Evolutionary conservation across 1,284 basidiomycete species (phyloP).

Genomic region (Microstroma glucosiphilum): DNA sequence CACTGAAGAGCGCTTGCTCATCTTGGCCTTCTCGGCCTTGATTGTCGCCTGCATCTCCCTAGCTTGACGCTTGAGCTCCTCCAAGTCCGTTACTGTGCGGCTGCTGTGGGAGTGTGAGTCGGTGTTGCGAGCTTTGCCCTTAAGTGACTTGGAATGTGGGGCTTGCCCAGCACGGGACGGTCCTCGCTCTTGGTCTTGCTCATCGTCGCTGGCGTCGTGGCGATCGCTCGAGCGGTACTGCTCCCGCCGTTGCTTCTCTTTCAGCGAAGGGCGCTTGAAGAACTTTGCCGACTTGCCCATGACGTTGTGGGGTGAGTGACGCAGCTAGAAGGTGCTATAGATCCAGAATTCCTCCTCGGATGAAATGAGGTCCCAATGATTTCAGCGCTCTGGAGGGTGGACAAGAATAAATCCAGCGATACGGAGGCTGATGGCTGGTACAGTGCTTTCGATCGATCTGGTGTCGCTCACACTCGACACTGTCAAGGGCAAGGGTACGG

Average conservation of each 20-base stretch:
- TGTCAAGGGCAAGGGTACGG: too few relatives aligned
- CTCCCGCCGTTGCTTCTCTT: constrained; percentile 23
- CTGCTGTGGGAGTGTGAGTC: neutral
- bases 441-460: too few relatives aligned
- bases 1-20: neutral
- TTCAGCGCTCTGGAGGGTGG: too few relatives aligned
- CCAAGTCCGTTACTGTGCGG: constrained; percentile 17
- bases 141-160: constrained; percentile 3
- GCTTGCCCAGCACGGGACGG: constrained; percentile 11
- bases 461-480: too few relatives aligned
- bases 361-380: too few relatives aligned
- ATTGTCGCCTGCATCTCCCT: constrained; percentile 20
- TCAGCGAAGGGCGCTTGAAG: constrained; percentile 32
- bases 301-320: neutral
- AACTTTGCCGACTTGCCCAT: constrained; percentile 34
- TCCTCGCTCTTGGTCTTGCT: constrained; percentile 17
- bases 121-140: neutral
- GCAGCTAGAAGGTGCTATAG: too few relatives aligned
- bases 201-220: constrained; percentile 9
- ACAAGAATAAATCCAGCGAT: too few relatives aligned
- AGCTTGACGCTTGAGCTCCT: constrained; percentile 18
- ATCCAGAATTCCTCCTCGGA: too few relatives aligned
- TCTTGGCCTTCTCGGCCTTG: constrained; percentile 17
- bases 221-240: neutral
- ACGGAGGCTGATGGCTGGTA: too few relatives aligned